Percentiles rank a stretch among this genome's conserved stretches.
Conservation (phyloP, 352 stramenopile species). For the Peronospora tabacina region DNA sequence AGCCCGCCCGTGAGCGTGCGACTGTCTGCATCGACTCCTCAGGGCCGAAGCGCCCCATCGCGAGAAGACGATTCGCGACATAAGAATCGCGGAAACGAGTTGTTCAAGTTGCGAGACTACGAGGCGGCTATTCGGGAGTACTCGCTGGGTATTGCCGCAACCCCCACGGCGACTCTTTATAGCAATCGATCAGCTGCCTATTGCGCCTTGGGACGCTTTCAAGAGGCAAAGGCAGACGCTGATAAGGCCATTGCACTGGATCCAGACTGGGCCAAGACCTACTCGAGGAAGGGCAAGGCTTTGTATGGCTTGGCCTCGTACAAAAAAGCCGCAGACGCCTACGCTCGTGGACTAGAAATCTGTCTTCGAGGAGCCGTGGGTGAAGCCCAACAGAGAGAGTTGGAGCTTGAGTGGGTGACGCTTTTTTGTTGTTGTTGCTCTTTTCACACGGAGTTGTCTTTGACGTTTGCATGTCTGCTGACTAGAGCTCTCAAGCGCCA, state of each 20-base stretch:
- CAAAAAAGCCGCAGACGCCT: slow-evolving; percentile 62
- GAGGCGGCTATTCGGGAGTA: slow-evolving; percentile 51
- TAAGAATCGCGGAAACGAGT: slow-evolving; percentile 60
- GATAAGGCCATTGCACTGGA: slow-evolving; percentile 56
- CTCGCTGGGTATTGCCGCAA: slow-evolving; percentile 42
- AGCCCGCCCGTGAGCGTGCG: slow-evolving; percentile 26
- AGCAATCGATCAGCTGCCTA: slow-evolving; percentile 78
- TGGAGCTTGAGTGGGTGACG: slow-evolving; percentile 51
- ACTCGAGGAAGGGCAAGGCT: slow-evolving; percentile 75
- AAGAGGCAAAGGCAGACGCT: slow-evolving; percentile 45
- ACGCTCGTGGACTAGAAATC: slow-evolving; percentile 61
- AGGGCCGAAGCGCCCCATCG: slow-evolving; percentile 58
- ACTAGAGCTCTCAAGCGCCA: slow-evolving; percentile 55
- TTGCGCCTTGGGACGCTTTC: slow-evolving; percentile 50
- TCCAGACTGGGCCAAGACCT: slow-evolving; percentile 60
- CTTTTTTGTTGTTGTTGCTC: not conserved
- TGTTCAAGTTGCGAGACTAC: slow-evolving; percentile 55
- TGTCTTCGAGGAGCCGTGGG: slow-evolving; percentile 56
- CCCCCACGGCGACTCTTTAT: slow-evolving; percentile 56
- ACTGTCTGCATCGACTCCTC: slow-evolving; percentile 45
- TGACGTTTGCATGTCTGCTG: slow-evolving; percentile 1
- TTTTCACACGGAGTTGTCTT: not conserved
- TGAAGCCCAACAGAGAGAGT: slow-evolving; percentile 63
- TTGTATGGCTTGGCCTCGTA: slow-evolving; percentile 60
- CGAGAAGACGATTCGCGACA: slow-evolving; percentile 55